Conservation (phyloP, 345 rosid genomes). For the Linum usitatissimum region DNA sequence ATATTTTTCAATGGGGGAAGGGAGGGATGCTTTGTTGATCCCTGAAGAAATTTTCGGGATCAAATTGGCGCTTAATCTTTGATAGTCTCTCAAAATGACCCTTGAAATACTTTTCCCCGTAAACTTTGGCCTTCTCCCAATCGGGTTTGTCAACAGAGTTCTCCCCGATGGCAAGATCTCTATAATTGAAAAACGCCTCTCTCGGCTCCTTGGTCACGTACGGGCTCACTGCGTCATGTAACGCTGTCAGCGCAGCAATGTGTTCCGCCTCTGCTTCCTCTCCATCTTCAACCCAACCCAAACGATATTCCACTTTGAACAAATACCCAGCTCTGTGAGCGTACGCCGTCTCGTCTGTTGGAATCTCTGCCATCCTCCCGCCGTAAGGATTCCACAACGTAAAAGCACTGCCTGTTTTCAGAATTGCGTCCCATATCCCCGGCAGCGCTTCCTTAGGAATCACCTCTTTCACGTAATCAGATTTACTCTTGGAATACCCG, state of each 20-base stretch:
- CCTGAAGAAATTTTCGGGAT: constrained; percentile 7
- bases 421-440: constrained; percentile 6
- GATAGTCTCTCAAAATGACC: neutral
- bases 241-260: neutral
- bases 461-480: constrained; percentile 9
- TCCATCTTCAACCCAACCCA: constrained; percentile 3
- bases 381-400: constrained; percentile 15
- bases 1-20: neutral
- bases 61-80: neutral
- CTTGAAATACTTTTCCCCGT: constrained; percentile 8
- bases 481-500: neutral
- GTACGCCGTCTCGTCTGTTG: constrained; percentile 6
- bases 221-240: neutral
- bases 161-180: constrained; percentile 2
- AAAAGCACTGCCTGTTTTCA: neutral
- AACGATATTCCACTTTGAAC: constrained; percentile 9
- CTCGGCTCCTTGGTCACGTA: constrained; percentile 4
- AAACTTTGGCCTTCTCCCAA: neutral
- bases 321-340: constrained; percentile 13
- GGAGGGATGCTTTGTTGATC: constrained; percentile 10
- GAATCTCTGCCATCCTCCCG: constrained; percentile 13
- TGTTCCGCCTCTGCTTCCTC: neutral
- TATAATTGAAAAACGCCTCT: constrained; percentile 5
- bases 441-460: constrained; percentile 7
- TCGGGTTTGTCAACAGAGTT: neutral